Conservation (phyloP, 2,329 filamentous ascomycete genomes). For the Fusarium denticulatum region DNA sequence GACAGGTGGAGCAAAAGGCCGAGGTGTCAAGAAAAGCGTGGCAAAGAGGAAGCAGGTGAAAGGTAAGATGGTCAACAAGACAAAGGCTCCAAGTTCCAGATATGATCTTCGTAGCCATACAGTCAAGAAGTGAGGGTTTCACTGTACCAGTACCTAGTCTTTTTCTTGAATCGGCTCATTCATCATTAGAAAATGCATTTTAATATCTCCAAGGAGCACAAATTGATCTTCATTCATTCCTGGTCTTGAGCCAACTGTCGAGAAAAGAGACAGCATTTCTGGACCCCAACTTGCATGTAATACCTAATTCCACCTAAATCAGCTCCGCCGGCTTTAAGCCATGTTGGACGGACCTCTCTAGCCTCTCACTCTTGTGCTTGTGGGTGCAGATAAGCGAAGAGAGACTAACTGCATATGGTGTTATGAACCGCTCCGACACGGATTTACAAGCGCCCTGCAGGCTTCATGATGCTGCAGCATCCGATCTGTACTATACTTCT, state of each 20-base stretch:
- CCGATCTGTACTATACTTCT: background rate
- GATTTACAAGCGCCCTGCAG: background rate
- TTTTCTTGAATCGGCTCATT: background rate
- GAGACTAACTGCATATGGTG: conserved; percentile 13
- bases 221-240: background rate
- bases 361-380: background rate
- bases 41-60: background rate
- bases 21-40: background rate
- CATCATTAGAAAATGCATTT: background rate
- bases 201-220: background rate
- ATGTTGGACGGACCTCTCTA: too few relatives aligned
- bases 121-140: background rate
- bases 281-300: background rate
- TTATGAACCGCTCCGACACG: conserved; percentile 13
- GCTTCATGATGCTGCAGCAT: background rate
- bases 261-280: background rate
- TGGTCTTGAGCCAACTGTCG: background rate
- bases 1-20: background rate
- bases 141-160: background rate
- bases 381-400: conserved; percentile 13
- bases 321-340: background rate
- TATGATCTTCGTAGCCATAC: background rate
- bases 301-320: background rate
- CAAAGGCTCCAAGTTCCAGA: background rate
- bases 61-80: background rate